Base-by-base conservation (phyloP, 2,329 filamentous ascomycete species). In the Metarhizium rileyi region DNA sequence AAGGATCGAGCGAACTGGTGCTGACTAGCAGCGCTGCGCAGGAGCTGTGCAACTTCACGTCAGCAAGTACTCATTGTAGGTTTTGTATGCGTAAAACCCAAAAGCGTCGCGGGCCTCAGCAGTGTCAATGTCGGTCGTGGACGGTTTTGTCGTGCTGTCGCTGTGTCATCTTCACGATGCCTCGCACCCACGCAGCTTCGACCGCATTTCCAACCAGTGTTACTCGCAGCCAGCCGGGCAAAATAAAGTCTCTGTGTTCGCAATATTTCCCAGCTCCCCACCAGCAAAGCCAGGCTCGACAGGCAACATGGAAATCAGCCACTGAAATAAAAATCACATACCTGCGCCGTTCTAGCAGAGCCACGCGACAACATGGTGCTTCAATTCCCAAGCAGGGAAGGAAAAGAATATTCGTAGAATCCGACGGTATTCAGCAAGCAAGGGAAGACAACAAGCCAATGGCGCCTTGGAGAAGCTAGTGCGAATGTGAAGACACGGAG, bases 291-390 rank as follows among this genome's bases (percentile, higher is more conserved):
- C n/a, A n/a, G n/a, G n/a, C n/a, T n/a, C n/a, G n/a, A n/a, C n/a
- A n/a, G n/a, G n/a, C n/a, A n/a, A n/a, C n/a, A n/a, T n/a, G n/a
- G n/a, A n/a, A n/a, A n/a, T n/a, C n/a, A n/a, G n/a, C n/a, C n/a
- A 36, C 14, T 22, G 8, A 40, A 8, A 6, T 4, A 20, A 40
- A 40, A 51, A 8, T 23, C 40, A 70, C 72, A 57, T 74, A 81
- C 78, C 77, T 80, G 75, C 59, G 77, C 76, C 66, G 76, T 69
- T 66, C 75, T 66, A 58, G 72, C 58, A 63, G 77, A 76, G 69
- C 72, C 74, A 69, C 76, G 75, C 66, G 77, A 80, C 67, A 81
- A 64, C 78, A 81, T 81, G 56, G 61, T 76, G 65, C 48, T 40
- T 35, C n/a, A 26, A 12, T 8, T 22, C 22, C n/a, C n/a, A n/a